phyloP scores from a whole-genome alignment of 129 eudicot genomes.

The Mikania micrantha region DNA sequence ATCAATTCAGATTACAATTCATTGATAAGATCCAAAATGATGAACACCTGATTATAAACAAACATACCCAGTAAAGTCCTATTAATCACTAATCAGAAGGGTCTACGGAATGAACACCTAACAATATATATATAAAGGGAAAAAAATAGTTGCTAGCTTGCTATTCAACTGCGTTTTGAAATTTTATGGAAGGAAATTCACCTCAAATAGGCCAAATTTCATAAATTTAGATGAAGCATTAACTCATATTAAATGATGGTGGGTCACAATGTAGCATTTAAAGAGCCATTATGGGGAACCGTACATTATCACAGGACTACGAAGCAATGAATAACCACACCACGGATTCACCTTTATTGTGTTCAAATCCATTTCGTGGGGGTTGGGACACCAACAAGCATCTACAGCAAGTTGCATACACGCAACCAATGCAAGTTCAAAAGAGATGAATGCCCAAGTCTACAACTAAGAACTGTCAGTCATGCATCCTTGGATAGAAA shows the following conservation, averaged over 20 bases:
- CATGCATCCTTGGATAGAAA: background rate
- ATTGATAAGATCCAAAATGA: background rate
- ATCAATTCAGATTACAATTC: background rate
- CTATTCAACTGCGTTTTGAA: background rate
- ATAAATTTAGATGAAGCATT: background rate
- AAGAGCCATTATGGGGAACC: background rate
- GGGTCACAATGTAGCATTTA: constrained; percentile 8
- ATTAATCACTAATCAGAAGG: too few relatives aligned
- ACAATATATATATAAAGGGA: background rate
- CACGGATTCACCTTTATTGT: background rate
- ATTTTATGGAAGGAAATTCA: background rate
- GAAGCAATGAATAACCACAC: background rate
- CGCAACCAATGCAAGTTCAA: background rate
- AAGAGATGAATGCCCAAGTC: background rate
- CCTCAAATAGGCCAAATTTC: background rate
- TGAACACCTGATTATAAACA: too few relatives aligned
- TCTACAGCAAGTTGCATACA: background rate
- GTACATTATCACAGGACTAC: constrained; percentile 10
- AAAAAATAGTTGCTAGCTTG: too few relatives aligned
- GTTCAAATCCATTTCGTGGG: background rate
- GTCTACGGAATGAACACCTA: background rate
- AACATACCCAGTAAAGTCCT: too few relatives aligned
- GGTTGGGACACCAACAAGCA: background rate
- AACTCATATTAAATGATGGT: background rate
- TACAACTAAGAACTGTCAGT: background rate